Conservation (phyloP, 2,329 filamentous ascomycete species). For the Didymella pomorum region DNA sequence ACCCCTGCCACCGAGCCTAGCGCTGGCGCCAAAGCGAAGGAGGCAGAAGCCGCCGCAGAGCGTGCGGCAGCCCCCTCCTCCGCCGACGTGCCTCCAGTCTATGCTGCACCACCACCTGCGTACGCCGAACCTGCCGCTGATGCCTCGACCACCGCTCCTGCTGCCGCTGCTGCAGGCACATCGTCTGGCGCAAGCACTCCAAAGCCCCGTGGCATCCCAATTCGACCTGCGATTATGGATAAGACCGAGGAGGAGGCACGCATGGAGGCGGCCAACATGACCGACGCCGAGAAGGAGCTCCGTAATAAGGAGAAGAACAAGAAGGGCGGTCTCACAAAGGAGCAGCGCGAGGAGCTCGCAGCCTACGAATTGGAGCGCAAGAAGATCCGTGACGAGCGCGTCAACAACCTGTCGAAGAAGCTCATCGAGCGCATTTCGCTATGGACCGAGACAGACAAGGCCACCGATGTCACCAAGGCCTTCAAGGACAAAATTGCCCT, state of each 20-base stretch:
- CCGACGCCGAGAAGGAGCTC: slow-evolving; percentile 76
- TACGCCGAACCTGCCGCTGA: slow-evolving; percentile 57
- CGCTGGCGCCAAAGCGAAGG: slow-evolving; percentile 55
- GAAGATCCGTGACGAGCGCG: slow-evolving; percentile 84
- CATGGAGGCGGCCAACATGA: slow-evolving; percentile 69
- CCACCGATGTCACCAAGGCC: slow-evolving; percentile 79
- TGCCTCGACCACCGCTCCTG: slow-evolving; percentile 27
- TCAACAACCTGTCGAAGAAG: slow-evolving; percentile 83
- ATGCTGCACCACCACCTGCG: slow-evolving; percentile 46
- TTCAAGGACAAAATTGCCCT: slow-evolving; percentile 95
- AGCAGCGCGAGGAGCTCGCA: slow-evolving; percentile 89
- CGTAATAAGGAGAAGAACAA: slow-evolving; percentile 90
- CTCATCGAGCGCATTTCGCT: slow-evolving; percentile 88
- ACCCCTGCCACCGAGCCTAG: slow-evolving; percentile 27
- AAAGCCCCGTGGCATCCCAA: slow-evolving; percentile 66
- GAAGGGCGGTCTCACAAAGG: slow-evolving; percentile 84
- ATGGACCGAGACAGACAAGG: slow-evolving; percentile 97
- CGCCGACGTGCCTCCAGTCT: slow-evolving; percentile 50
- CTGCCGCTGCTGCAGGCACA: slow-evolving; percentile 32
- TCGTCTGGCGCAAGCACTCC: slow-evolving; percentile 58
- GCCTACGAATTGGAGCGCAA: slow-evolving; percentile 88
- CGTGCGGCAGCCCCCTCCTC: slow-evolving; percentile 39
- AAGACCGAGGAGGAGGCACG: slow-evolving; percentile 80
- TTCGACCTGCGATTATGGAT: slow-evolving; percentile 88
- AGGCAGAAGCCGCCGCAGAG: slow-evolving; percentile 53